phyloP scores from a whole-genome alignment of 1,139 yeast genomes.

The Lodderomyces orthopsilosis region DNA sequence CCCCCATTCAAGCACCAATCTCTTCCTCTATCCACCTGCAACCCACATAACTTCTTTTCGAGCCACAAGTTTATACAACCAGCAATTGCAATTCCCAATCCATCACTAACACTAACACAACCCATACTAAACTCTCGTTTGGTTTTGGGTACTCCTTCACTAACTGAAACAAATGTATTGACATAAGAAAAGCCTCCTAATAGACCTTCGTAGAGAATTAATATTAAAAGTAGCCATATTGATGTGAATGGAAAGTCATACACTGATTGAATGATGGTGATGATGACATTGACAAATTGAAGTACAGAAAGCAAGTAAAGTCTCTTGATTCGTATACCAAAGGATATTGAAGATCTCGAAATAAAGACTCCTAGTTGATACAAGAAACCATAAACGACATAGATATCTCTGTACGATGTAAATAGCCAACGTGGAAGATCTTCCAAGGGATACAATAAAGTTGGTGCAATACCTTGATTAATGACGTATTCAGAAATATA shows the following conservation, averaged over 20 bases:
- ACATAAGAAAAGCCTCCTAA: constrained; percentile 90
- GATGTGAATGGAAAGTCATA: constrained; percentile 51
- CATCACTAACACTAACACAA: constrained; percentile 89
- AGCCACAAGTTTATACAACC: constrained; percentile 73
- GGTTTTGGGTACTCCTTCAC: constrained; percentile 53
- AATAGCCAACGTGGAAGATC: constrained; percentile 62
- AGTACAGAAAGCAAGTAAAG: constrained; percentile 63
- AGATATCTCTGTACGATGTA: constrained; percentile 71
- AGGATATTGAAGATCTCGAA: constrained; percentile 77
- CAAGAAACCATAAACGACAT: constrained; percentile 88
- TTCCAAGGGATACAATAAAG: constrained; percentile 71
- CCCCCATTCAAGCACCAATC: constrained; percentile 52
- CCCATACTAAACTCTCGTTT: constrained; percentile 89
- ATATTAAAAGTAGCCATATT: constrained; percentile 58
- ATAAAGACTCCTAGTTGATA: constrained; percentile 92
- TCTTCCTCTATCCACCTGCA: constrained; percentile 62
- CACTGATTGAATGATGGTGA: constrained; percentile 65
- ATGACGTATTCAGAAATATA: constrained; percentile 85
- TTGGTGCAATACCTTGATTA: constrained; percentile 90
- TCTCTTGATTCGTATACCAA: constrained; percentile 54
- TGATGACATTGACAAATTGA: constrained; percentile 62
- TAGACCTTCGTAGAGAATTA: constrained; percentile 82
- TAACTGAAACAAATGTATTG: constrained; percentile 77
- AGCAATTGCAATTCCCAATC: constrained; percentile 81
- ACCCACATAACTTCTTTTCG: constrained; percentile 68